Percentiles rank a stretch among this genome's conserved stretches.
phyloP scores from a whole-genome alignment of 345 rosid species.

The Syzygium grande region DNA sequence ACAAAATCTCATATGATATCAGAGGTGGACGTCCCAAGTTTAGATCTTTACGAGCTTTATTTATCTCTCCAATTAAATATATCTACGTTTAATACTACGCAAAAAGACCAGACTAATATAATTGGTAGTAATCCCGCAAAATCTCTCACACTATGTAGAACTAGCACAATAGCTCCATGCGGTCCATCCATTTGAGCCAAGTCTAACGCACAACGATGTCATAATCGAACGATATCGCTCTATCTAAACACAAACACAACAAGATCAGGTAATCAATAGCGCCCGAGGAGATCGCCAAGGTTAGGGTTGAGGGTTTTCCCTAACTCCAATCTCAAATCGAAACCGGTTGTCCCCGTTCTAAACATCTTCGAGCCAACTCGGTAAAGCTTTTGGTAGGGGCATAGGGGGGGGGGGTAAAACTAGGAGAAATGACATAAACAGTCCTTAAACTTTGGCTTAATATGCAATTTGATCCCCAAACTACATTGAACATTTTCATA shows the following conservation, averaged over 20 bases:
- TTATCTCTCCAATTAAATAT: too few species aligned
- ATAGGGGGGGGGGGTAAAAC: neutral
- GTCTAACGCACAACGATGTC: accelerated
- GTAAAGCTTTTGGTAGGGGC: neutral
- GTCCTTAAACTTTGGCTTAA: too few species aligned
- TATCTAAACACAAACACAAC: neutral
- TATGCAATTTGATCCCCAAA: too few species aligned
- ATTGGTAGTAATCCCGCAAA: too few species aligned
- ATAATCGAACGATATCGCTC: too few species aligned
- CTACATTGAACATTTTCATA: too few species aligned
- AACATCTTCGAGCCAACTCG: neutral
- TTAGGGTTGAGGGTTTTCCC: neutral
- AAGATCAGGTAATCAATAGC: neutral
- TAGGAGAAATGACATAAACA: too few species aligned
- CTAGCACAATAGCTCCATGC: neutral
- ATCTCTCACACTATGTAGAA: neutral
- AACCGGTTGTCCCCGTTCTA: neutral
- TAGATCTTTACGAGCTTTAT: too few species aligned
- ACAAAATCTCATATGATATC: too few species aligned
- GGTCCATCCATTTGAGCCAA: accelerated
- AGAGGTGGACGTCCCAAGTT: too few species aligned
- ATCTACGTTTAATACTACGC: too few species aligned
- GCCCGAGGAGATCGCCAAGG: neutral
- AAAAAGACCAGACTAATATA: too few species aligned
- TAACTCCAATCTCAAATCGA: neutral